Percentiles rank a stretch among this genome's conserved stretches.
phyloP scores from a whole-genome alignment of 73 alveolate genomes.

The Uronychia binucleata region DNA sequence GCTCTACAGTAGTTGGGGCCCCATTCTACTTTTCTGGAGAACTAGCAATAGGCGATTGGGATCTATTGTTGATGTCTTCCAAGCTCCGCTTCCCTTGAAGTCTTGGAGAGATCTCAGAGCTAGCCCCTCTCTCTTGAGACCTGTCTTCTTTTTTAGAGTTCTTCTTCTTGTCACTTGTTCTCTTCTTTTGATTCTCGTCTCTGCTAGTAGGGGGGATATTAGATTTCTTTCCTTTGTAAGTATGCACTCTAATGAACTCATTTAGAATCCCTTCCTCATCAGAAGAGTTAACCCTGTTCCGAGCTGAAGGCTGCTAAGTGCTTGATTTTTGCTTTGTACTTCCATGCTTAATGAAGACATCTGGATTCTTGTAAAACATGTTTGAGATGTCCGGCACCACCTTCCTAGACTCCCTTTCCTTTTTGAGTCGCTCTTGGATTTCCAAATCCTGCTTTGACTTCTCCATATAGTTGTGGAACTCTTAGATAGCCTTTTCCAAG shows the following conservation, averaged over 20 bases:
- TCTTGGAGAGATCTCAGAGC: background rate
- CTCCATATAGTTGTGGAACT: background rate
- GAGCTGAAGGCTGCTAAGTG: no score
- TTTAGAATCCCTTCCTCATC: background rate
- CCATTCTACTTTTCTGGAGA: no score
- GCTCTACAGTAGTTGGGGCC: background rate
- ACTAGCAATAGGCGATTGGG: background rate
- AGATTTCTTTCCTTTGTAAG: background rate
- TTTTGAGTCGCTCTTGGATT: background rate
- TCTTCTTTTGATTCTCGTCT: background rate
- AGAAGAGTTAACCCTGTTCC: no score
- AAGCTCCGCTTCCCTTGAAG: no score
- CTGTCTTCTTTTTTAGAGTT: background rate
- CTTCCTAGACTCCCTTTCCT: background rate
- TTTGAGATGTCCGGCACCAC: background rate
- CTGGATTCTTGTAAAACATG: background rate
- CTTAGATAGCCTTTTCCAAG: background rate
- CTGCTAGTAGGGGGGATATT: background rate
- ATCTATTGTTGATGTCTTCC: background rate
- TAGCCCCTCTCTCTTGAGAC: background rate
- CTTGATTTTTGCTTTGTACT: background rate
- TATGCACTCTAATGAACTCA: background rate
- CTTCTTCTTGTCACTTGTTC: background rate
- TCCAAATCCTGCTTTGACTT: background rate
- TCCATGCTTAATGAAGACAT: no score